These are phyloP conservation scores for Diplogelasinospora grovesii DNA, from an alignment of 495 filamentous ascomycete genomes.

Conservation along the genomic window DNA sequence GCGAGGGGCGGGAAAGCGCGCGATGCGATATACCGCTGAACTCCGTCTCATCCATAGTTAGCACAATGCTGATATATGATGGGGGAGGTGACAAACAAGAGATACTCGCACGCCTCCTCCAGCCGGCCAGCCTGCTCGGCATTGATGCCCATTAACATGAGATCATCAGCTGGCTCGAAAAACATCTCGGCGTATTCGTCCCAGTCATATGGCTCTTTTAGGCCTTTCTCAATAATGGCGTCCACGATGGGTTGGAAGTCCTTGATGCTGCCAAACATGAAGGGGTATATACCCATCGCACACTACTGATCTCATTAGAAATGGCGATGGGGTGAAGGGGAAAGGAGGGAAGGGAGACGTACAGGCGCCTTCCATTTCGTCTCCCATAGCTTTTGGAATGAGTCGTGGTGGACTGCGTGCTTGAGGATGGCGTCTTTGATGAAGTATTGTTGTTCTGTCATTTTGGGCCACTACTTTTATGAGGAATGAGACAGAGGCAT, in stretches of 20 bases:
- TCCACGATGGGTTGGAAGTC: constrained; percentile 64
- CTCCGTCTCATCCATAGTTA: constrained; percentile 32
- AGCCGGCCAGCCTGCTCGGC: constrained; percentile 37
- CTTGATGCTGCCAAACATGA: constrained; percentile 56
- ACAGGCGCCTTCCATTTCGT: constrained; percentile 67
- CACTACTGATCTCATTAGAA: constrained; percentile 6
- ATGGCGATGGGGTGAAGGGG: background rate
- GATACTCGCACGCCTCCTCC: constrained; percentile 52
- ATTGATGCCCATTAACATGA: constrained; percentile 41
- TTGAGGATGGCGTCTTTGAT: constrained; percentile 15
- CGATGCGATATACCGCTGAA: constrained; percentile 63
- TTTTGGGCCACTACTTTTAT: too few relatives aligned
- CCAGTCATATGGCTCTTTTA: constrained; percentile 37
- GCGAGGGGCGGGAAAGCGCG: constrained; percentile 49
- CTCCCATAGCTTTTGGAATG: constrained; percentile 64
- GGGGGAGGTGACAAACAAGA: constrained; percentile 22
- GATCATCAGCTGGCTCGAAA: constrained; percentile 50
- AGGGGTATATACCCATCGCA: constrained; percentile 62
- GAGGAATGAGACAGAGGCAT: too few relatives aligned
- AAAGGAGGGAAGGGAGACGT: background rate
- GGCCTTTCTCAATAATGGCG: constrained; percentile 40
- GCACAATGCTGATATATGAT: background rate
- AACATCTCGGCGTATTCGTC: constrained; percentile 58
- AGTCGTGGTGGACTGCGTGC: constrained; percentile 49
- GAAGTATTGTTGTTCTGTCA: constrained; percentile 3